Percentiles rank a stretch among this genome's conserved stretches.
Conservation (phyloP, 1,139 yeast species). For the Scheffersomyces stambukii region DNA sequence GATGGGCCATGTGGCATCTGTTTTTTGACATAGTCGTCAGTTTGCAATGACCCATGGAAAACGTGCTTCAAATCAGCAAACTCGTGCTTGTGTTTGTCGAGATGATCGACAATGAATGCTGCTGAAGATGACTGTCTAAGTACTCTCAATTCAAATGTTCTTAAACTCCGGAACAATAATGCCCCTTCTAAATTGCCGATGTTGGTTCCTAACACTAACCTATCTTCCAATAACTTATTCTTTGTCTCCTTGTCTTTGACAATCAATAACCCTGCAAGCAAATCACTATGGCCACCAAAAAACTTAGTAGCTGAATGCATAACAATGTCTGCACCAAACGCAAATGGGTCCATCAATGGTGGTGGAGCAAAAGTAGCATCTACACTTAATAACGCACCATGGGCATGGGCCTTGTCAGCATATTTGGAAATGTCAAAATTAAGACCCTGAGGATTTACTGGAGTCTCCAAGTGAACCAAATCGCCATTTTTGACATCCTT, state of each 20-base stretch:
- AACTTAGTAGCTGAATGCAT: slow-evolving; percentile 91
- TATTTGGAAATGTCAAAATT: slow-evolving; percentile 59
- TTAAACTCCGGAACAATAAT: slow-evolving; percentile 68
- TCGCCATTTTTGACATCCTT: slow-evolving; percentile 61
- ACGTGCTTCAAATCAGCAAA: slow-evolving; percentile 51
- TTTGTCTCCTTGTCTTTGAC: slow-evolving; percentile 51
- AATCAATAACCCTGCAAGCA: slow-evolving; percentile 74
- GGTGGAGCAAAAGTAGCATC: slow-evolving; percentile 96
- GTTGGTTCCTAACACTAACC: slow-evolving; percentile 71
- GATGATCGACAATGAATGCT: slow-evolving; percentile 54
- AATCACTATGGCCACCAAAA: slow-evolving; percentile 92
- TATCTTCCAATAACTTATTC: slow-evolving; percentile 49
- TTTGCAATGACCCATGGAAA: slow-evolving; percentile 73
- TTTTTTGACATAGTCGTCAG: slow-evolving; percentile 53
- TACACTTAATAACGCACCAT: slow-evolving; percentile 64
- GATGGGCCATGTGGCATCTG: slow-evolving; percentile 58
- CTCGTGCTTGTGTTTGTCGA: slow-evolving; percentile 43
- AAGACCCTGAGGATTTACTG: slow-evolving; percentile 80
- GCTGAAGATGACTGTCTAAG: slow-evolving; percentile 63
- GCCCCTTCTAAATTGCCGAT: slow-evolving; percentile 75
- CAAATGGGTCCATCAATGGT: slow-evolving; percentile 77
- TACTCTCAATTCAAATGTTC: slow-evolving; percentile 74
- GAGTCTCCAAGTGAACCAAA: slow-evolving; percentile 79
- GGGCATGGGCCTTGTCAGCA: slow-evolving; percentile 64
- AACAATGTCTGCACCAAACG: slow-evolving; percentile 75